Conservation (phyloP, 2,329 filamentous ascomycete species). For the Beauveria medogensis region DNA sequence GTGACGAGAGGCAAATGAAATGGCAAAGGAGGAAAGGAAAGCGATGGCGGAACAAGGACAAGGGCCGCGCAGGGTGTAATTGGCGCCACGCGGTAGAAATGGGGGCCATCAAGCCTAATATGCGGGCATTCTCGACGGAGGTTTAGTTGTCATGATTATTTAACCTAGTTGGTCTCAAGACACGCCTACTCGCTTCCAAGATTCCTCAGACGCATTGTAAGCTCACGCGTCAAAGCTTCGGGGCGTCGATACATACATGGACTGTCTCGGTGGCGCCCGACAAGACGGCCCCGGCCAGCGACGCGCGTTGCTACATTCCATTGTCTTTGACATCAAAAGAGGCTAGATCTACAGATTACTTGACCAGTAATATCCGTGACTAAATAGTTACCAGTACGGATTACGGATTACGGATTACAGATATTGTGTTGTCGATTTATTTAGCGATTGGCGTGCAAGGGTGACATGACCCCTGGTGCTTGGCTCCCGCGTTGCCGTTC, state of each 20-base stretch:
- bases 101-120: not conserved
- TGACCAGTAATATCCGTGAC: not conserved
- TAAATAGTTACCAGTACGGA: no score
- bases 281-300: not conserved
- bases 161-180: not conserved
- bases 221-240: conserved; percentile 4
- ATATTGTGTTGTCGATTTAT: not conserved
- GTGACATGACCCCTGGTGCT: not conserved
- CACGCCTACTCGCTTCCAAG: conserved; percentile 2
- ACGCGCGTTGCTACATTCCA: conserved; percentile 1
- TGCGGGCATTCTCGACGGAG: not conserved
- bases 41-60: not conserved
- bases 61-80: not conserved
- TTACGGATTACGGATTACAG: no score
- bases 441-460: not conserved
- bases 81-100: not conserved
- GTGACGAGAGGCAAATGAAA: not conserved
- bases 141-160: not conserved
- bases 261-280: not conserved
- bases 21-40: not conserved
- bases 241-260: not conserved
- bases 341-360: not conserved
- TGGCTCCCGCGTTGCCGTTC: no score
- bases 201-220: conserved; percentile 1
- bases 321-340: not conserved